These are phyloP conservation scores for Colletotrichum cordylinicola DNA, from an alignment of 2,329 filamentous ascomycete genomes.

Conservation along the genomic window DNA sequence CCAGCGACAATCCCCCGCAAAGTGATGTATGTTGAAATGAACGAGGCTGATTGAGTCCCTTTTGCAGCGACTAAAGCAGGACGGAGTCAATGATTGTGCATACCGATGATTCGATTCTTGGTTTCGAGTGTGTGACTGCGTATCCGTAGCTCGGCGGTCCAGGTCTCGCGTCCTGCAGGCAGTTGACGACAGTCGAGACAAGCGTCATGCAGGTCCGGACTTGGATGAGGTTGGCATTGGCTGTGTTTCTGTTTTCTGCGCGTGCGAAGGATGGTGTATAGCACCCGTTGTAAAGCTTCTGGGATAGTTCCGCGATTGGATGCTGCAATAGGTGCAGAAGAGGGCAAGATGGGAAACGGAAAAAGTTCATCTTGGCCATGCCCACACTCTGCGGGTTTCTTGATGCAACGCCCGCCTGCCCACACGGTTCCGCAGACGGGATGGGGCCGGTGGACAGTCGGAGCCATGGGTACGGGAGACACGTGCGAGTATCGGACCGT, in stretches of 20 bases:
- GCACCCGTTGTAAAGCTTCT: background rate
- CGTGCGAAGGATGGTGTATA: background rate
- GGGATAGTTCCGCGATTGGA: background rate
- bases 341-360: background rate
- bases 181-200: background rate
- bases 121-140: background rate
- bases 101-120: background rate
- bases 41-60: conserved; percentile 1
- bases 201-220: background rate
- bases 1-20: conserved; percentile 16
- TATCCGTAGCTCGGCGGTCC: background rate
- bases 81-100: conserved; percentile 5
- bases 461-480: background rate
- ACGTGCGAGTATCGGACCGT: conserved; percentile 1
- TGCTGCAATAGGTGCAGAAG: background rate
- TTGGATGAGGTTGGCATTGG: background rate
- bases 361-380: background rate
- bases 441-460: background rate
- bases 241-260: background rate
- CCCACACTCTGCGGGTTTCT: background rate
- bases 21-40: background rate
- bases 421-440: background rate
- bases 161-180: background rate
- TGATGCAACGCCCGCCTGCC: background rate
- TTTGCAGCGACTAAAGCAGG: background rate